Evolutionary conservation across 805 yeast species (phyloP).

Genomic region (Zygoascus bituminiphila): DNA sequence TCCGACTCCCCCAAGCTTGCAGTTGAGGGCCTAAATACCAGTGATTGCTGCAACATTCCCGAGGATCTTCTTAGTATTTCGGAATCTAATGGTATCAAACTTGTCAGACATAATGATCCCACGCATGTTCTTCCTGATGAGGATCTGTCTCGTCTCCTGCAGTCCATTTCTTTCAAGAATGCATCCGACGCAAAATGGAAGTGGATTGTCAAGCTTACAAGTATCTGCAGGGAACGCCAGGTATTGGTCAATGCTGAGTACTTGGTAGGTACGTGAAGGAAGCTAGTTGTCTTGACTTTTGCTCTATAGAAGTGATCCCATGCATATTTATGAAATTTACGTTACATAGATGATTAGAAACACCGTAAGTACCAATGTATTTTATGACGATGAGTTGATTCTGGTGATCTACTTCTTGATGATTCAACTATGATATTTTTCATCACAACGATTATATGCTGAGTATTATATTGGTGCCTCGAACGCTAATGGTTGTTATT

Average conservation of each 20-base stretch:
- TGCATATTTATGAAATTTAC: too few species aligned
- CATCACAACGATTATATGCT: too few species aligned
- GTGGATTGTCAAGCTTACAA: constrained; percentile 20
- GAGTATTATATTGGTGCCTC: too few species aligned
- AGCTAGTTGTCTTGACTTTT: too few species aligned
- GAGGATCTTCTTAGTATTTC: constrained; percentile 25
- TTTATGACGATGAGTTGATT: too few species aligned
- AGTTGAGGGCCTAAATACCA: constrained; percentile 28
- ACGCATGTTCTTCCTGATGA: constrained; percentile 17
- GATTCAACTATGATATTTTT: too few species aligned
- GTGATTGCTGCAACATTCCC: constrained; percentile 31
- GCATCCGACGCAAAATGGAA: constrained; percentile 11
- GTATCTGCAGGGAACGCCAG: constrained; percentile 18
- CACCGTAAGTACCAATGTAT: too few species aligned
- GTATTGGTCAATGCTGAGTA: constrained; percentile 20
- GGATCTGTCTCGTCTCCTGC: constrained; percentile 7
- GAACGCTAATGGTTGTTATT: too few species aligned
- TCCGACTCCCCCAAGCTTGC: constrained; percentile 7
- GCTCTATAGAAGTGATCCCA: too few species aligned
- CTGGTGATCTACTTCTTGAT: too few species aligned
- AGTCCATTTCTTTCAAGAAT: constrained; percentile 4
- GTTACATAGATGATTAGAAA: too few species aligned
- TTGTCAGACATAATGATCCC: constrained; percentile 30
- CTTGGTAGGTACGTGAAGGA: constrained; percentile 9
- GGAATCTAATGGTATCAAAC: constrained; percentile 20